Evolutionary conservation across 1,284 basidiomycete species (phyloP).

Genomic region (Trametes sp.): DNA sequence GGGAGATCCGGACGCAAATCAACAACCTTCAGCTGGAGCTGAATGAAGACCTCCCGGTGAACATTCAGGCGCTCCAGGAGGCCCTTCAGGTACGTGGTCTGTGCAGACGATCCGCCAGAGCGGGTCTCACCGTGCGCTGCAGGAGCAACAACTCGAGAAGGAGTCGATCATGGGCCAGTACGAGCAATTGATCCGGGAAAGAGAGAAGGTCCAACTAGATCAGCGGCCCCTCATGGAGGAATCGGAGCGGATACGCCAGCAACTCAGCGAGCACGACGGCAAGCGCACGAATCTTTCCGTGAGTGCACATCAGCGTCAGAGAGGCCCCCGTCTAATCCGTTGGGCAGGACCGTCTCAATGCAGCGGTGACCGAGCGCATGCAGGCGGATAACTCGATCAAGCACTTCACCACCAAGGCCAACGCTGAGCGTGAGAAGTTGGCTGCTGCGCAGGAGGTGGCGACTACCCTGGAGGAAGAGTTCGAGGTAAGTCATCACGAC

Average conservation of each 20-base stretch:
- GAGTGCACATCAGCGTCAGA: not conserved
- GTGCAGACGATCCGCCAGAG: slow-evolving; percentile 1
- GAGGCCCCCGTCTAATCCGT: slow-evolving; percentile 2
- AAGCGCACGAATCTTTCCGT: slow-evolving; percentile 51
- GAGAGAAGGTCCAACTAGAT: slow-evolving; percentile 50
- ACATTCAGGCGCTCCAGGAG: slow-evolving; percentile 70
- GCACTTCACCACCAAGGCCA: slow-evolving; percentile 53
- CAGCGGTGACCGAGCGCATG: slow-evolving; percentile 45
- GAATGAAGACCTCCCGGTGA: slow-evolving; percentile 78
- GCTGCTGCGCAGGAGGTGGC: slow-evolving; percentile 52
- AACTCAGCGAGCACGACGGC: slow-evolving; percentile 58
- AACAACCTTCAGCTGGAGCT: slow-evolving; percentile 62
- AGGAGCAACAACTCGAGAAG: slow-evolving; percentile 68
- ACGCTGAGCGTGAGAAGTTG: slow-evolving; percentile 39
- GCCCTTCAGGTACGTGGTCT: slow-evolving; percentile 52
- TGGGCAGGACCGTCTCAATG: slow-evolving; percentile 39
- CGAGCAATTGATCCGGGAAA: slow-evolving; percentile 50
- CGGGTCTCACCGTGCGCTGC: not conserved
- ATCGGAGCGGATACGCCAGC: slow-evolving; percentile 52
- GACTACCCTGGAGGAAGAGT: slow-evolving; percentile 64
- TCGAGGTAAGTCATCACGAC: slow-evolving; percentile 49
- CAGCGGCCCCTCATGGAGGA: slow-evolving; percentile 51
- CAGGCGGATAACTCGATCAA: slow-evolving; percentile 53
- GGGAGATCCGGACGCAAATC: slow-evolving; percentile 42
- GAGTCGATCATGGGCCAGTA: slow-evolving; percentile 57